Conservation (phyloP, 2,329 filamentous ascomycete genomes). For the Scytalidium sp. region DNA sequence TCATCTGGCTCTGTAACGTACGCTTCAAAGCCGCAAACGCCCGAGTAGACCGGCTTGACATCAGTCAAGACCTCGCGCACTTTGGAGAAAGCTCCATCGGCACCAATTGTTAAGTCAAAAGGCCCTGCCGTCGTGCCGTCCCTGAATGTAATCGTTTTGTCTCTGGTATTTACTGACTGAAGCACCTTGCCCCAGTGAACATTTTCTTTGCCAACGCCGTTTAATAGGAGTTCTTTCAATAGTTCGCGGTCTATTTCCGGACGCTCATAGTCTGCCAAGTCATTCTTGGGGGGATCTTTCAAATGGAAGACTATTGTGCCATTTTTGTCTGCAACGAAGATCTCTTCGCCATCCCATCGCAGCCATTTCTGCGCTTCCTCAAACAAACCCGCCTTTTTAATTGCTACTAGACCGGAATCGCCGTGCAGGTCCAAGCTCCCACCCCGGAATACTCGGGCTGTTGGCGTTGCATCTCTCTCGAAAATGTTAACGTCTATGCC, state of each 20-base stretch:
- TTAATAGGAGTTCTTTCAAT: conserved; percentile 10
- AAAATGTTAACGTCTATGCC: too few relatives aligned
- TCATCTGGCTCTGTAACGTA: conserved; percentile 19
- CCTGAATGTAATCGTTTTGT: conserved; percentile 3
- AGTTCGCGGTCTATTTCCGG: conserved; percentile 14
- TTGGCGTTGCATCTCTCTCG: conserved; percentile 9
- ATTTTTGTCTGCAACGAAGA: conserved; percentile 36
- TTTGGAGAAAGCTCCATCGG: conserved; percentile 36
- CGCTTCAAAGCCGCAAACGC: conserved; percentile 31
- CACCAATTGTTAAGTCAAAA: conserved; percentile 36
- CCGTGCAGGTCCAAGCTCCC: conserved; percentile 50
- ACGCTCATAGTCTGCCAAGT: conserved; percentile 12
- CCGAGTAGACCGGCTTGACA: conserved; percentile 33
- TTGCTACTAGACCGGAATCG: conserved; percentile 39
- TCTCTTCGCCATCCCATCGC: conserved; percentile 18
- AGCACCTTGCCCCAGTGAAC: conserved; percentile 10
- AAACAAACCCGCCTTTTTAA: conserved; percentile 41
- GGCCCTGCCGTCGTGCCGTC: conserved; percentile 3
- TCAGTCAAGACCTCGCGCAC: conserved; percentile 28
- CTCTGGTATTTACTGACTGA: conserved; percentile 4
- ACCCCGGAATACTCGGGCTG: conserved; percentile 16
- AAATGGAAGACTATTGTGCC: conserved; percentile 31
- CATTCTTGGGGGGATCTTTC: too few relatives aligned
- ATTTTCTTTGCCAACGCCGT: conserved; percentile 3
- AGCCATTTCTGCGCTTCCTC: conserved; percentile 37